Evolutionary conservation across 768 basidiomycete species (phyloP).

Genomic region (Pluteus cervinus): DNA sequence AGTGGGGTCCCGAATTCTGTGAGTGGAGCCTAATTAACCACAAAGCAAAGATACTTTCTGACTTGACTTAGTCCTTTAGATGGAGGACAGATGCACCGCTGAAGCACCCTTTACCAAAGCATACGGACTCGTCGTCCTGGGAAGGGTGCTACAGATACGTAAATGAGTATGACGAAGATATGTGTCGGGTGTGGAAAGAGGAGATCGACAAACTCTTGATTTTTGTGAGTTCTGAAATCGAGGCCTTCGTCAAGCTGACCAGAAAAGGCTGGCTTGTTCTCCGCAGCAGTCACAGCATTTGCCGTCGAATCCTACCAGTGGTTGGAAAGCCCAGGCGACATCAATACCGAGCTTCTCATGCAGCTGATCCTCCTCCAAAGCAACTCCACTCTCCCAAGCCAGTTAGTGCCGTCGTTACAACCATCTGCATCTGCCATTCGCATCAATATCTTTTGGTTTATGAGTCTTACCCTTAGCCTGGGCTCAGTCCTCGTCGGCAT

Average conservation of each 20-base stretch:
- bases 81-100: no score
- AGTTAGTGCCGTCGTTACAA: conserved; percentile 4
- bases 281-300: conserved; percentile 18
- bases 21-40: no score
- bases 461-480: conserved; percentile 19
- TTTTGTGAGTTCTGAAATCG: conserved; percentile 6
- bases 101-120: no score
- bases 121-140: no score
- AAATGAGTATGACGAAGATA: conserved; percentile 6
- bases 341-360: conserved; percentile 5
- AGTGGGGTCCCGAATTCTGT: no score
- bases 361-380: conserved; percentile 6
- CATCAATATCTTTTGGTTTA: conserved; percentile 18
- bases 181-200: conserved; percentile 10
- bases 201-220: conserved; percentile 11
- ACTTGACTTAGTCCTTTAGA: no score
- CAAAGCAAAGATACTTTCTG: no score
- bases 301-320: conserved; percentile 14
- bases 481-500: conserved; percentile 17
- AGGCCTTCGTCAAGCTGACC: background rate
- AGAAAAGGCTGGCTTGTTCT: conserved; percentile 16
- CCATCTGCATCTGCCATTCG: conserved; percentile 10
- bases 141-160: no score
- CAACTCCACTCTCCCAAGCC: background rate
- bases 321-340: conserved; percentile 10